These are phyloP conservation scores for Rubroboletus satanas DNA, from an alignment of 768 basidiomycete genomes.

Conservation along the genomic window DNA sequence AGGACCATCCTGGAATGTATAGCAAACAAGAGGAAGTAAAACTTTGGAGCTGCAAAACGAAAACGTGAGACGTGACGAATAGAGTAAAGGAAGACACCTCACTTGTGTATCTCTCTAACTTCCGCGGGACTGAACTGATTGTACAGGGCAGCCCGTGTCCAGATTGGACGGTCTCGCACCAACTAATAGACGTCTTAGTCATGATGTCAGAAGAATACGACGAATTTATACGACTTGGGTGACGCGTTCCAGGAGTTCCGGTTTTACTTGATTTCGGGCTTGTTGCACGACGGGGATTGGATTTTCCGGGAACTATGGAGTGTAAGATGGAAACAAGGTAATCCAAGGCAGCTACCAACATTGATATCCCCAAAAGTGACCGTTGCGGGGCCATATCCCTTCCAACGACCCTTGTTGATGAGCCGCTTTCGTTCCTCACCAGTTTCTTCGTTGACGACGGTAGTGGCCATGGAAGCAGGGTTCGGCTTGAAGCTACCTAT, in stretches of 20 bases:
- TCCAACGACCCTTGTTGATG: conserved; percentile 87
- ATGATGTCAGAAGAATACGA: conserved; percentile 6
- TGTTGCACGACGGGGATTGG: conserved; percentile 62
- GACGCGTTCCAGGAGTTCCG: conserved; percentile 50
- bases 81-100: conserved; percentile 17
- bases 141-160: conserved; percentile 83
- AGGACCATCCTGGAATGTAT: conserved; percentile 90
- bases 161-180: conserved; percentile 75
- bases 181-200: conserved; percentile 41
- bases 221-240: conserved; percentile 39
- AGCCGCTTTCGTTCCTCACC: conserved; percentile 78
- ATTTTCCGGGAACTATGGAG: conserved; percentile 56
- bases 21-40: conserved; percentile 75
- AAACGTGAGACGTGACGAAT: conserved; percentile 1
- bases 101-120: conserved; percentile 75
- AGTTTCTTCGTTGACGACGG: conserved; percentile 64
- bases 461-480: conserved; percentile 65
- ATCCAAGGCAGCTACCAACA: conserved; percentile 24
- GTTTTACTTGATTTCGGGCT: conserved; percentile 51
- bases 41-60: conserved; percentile 61
- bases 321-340: neutral
- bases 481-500: conserved; percentile 69
- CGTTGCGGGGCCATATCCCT: conserved; percentile 70
- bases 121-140: conserved; percentile 74
- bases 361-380: conserved; percentile 60